phyloP scores from a whole-genome alignment of 2,329 filamentous ascomycete species.

The Phyllosticta paracitricarpa region DNA sequence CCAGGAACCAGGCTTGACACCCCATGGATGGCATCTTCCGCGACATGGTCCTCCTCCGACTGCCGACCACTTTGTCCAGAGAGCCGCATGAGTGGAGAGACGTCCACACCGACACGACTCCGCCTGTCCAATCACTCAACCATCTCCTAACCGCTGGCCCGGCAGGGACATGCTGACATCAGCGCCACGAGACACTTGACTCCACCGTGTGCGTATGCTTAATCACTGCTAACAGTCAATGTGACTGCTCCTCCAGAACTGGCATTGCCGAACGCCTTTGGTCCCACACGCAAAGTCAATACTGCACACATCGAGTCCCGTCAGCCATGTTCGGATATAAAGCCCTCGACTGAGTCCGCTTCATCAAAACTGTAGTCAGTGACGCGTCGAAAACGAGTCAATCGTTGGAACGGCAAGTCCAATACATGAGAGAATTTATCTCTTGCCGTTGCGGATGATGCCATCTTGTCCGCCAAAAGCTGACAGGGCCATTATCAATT shows the following conservation, averaged over 20 bases:
- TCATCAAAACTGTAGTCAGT: not conserved
- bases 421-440: not conserved
- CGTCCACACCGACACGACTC: not conserved
- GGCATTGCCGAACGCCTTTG: not conserved
- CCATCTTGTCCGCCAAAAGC: not conserved
- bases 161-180: not conserved
- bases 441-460: not conserved
- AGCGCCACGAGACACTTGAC: not conserved
- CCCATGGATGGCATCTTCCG: constrained; percentile 1
- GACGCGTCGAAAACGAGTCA: not conserved
- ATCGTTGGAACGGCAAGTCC: not conserved
- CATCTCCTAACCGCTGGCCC: not conserved
- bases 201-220: not conserved
- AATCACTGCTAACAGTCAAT: not conserved
- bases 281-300: not conserved
- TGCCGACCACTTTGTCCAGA: not conserved
- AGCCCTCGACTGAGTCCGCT: not conserved
- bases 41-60: not conserved
- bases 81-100: not conserved
- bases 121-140: not conserved
- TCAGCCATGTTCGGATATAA: not conserved
- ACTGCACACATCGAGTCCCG: not conserved
- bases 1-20: constrained; percentile 10
- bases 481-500: not conserved
- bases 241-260: not conserved